Percentiles rank a stretch among this genome's conserved stretches.
phyloP scores from a whole-genome alignment of 1,284 basidiomycete species.

The Naganishia liquefaciens region DNA sequence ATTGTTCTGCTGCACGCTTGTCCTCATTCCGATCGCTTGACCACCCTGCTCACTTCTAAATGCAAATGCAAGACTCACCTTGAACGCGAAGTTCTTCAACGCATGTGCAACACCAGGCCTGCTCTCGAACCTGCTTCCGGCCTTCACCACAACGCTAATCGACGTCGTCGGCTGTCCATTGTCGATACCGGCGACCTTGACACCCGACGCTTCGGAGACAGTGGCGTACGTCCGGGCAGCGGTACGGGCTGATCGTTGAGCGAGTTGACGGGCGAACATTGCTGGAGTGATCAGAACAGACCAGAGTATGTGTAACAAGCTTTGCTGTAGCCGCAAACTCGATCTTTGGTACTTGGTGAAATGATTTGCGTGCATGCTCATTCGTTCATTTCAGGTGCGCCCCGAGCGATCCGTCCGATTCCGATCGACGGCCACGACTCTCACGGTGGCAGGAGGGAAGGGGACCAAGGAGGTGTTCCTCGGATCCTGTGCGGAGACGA shows the following conservation, averaged over 20 bases:
- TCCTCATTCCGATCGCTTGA: background rate
- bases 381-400: conserved; percentile 14
- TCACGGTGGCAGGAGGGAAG: conserved; percentile 15
- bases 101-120: conserved; percentile 85
- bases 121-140: conserved; percentile 81
- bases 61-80: conserved; percentile 62
- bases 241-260: conserved; percentile 54
- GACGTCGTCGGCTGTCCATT: conserved; percentile 70
- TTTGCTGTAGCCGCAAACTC: background rate
- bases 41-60: background rate
- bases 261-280: conserved; percentile 43
- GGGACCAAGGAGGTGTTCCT: background rate
- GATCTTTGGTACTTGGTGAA: background rate
- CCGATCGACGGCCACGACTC: background rate
- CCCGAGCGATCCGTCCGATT: background rate
- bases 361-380: conserved; percentile 27
- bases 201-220: conserved; percentile 70
- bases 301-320: too few species aligned
- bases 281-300: background rate
- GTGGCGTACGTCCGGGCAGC: conserved; percentile 65
- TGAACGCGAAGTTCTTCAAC: conserved; percentile 95
- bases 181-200: conserved; percentile 82
- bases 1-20: too few species aligned
- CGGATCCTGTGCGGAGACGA: background rate
- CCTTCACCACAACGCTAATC: conserved; percentile 86